Percentiles rank a stretch among this genome's conserved stretches.
Conservation (phyloP, 1,284 basidiomycete genomes). For the Volvariella surrecta region DNA sequence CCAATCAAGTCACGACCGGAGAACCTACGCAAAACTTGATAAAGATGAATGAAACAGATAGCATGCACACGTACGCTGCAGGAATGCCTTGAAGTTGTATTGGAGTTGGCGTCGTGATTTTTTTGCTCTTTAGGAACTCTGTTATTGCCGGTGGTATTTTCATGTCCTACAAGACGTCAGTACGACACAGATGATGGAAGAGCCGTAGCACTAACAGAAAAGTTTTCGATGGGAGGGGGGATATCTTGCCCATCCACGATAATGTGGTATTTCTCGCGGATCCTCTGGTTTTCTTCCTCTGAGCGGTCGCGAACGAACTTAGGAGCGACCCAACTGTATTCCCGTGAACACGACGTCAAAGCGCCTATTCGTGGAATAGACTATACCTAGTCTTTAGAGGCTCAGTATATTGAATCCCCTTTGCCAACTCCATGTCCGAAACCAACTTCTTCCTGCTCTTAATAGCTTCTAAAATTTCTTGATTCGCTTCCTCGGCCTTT, state of each 20-base stretch:
- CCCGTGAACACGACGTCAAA: slow-evolving; percentile 6
- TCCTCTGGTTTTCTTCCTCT: slow-evolving; percentile 59
- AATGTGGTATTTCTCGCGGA: slow-evolving; percentile 91
- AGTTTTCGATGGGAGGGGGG: slow-evolving; percentile 92
- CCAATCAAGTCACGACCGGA: slow-evolving; percentile 91
- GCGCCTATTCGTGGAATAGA: neutral
- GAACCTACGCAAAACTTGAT: slow-evolving; percentile 44
- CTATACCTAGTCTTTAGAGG: slow-evolving; percentile 75
- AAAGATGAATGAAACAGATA: neutral
- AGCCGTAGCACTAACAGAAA: slow-evolving; percentile 48
- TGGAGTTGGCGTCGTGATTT: slow-evolving; percentile 85
- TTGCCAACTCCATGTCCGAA: slow-evolving; percentile 87
- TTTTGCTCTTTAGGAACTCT: slow-evolving; percentile 75
- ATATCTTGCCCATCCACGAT: slow-evolving; percentile 86
- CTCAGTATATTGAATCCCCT: slow-evolving; percentile 88
- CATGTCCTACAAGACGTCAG: slow-evolving; percentile 70
- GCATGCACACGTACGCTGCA: slow-evolving; percentile 60
- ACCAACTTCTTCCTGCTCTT: slow-evolving; percentile 87
- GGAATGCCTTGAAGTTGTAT: slow-evolving; percentile 98
- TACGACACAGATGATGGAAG: slow-evolving; percentile 9
- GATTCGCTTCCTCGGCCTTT: slow-evolving; percentile 83
- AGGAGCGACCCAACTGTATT: slow-evolving; percentile 79
- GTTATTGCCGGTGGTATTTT: slow-evolving; percentile 87
- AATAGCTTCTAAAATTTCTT: slow-evolving; percentile 86
- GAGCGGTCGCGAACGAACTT: slow-evolving; percentile 70